phyloP scores from a whole-genome alignment of 2,329 filamentous ascomycete species.

The Apiospora malaysiana region DNA sequence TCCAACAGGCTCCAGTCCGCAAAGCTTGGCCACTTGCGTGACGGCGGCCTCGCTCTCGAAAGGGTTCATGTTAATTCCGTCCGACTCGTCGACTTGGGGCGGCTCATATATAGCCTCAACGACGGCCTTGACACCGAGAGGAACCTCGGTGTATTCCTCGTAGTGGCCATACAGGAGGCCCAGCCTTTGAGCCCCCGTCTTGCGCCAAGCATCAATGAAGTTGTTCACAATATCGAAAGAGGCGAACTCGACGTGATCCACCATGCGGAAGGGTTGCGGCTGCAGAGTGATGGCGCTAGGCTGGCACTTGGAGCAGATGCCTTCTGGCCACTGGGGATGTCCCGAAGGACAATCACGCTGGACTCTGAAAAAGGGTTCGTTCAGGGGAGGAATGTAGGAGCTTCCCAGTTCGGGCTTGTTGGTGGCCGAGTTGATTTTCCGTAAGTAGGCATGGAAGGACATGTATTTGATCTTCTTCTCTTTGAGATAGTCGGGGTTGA shows the following conservation, averaged over 20 bases:
- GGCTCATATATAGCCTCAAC: slow-evolving; percentile 98
- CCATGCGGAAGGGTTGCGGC: slow-evolving; percentile 92
- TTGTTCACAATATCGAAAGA: slow-evolving; percentile 83
- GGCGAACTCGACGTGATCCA: slow-evolving; percentile 97
- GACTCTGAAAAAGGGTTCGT: slow-evolving; percentile 91
- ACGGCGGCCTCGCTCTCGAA: slow-evolving; percentile 88
- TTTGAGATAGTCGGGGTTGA: slow-evolving; percentile 82
- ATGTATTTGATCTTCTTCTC: slow-evolving; percentile 99
- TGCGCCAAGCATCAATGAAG: slow-evolving; percentile 92
- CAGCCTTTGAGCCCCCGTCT: slow-evolving; percentile 80
- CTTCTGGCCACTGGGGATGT: slow-evolving; percentile 91
- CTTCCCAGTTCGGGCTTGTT: slow-evolving; percentile 94
- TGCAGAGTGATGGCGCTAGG: slow-evolving; percentile 96
- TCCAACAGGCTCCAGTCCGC: slow-evolving; percentile 86
- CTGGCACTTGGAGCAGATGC: slow-evolving; percentile 98
- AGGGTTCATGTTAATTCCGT: slow-evolving; percentile 82
- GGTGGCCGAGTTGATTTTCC: slow-evolving; percentile 94
- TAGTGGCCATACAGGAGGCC: slow-evolving; percentile 93
- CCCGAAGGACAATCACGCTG: slow-evolving; percentile 89
- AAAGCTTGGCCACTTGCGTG: slow-evolving; percentile 79
- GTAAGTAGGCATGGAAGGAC: slow-evolving; percentile 92
- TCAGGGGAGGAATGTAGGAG: slow-evolving; percentile 94
- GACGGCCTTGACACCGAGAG: slow-evolving; percentile 90
- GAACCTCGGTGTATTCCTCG: slow-evolving; percentile 89
- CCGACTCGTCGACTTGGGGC: slow-evolving; percentile 85